Percentiles rank a stretch among this genome's conserved stretches.
Conservation (phyloP, 2,329 filamentous ascomycete species). For the Dactylella cylindrospora region DNA sequence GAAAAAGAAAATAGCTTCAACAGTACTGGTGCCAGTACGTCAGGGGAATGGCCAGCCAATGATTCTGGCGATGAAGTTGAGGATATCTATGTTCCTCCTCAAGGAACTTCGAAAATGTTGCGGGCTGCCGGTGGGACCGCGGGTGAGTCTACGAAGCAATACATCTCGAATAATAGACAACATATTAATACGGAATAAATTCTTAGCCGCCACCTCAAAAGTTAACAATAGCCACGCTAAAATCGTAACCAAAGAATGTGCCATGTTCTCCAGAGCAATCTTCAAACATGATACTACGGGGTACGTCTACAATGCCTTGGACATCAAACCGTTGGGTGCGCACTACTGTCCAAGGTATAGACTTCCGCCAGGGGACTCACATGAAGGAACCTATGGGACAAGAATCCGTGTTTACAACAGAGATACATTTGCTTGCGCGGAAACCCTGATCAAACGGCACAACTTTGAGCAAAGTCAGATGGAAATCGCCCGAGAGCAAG, state of each 20-base stretch:
- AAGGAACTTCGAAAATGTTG: conserved; percentile 30
- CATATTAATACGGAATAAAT: too few species aligned
- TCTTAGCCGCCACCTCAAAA: not conserved
- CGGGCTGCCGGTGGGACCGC: conserved; percentile 5
- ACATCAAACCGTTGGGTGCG: conserved; percentile 51
- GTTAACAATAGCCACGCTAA: conserved; percentile 1
- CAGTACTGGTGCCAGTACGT: too few species aligned
- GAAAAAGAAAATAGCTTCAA: not conserved
- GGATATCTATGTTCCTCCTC: not conserved
- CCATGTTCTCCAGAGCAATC: conserved; percentile 9
- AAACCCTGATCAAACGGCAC: conserved; percentile 51
- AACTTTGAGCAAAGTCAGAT: conserved; percentile 48
- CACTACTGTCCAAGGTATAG: conserved; percentile 55
- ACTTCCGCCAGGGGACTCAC: conserved; percentile 48
- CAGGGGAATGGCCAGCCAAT: not conserved
- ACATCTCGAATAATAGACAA: too few species aligned
- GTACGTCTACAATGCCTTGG: conserved; percentile 33
- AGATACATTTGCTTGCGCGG: conserved; percentile 62
- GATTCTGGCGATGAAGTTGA: conserved; percentile 9
- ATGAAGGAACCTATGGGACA: conserved; percentile 48
- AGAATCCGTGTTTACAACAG: conserved; percentile 59
- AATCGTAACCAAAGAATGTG: conserved; percentile 4
- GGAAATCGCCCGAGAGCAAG: conserved; percentile 32
- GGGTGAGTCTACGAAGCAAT: too few species aligned
- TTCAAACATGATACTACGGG: conserved; percentile 10